These are phyloP conservation scores for Ogataea henricii DNA, from an alignment of 805 yeast species.

Conservation along the genomic window DNA sequence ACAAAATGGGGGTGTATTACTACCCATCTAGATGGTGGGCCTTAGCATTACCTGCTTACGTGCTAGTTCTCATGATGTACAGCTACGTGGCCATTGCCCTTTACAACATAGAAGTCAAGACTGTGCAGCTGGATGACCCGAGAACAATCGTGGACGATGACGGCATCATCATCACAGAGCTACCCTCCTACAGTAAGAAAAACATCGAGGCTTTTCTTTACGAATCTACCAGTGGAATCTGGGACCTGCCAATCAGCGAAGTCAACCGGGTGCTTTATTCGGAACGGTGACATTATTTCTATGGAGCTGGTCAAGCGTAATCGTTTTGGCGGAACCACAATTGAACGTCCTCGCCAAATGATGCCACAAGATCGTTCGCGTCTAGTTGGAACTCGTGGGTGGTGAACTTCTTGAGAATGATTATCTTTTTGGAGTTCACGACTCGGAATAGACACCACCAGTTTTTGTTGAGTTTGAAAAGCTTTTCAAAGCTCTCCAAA, in stretches of 20 bases:
- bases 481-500: constrained; percentile 21
- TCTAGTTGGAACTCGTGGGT: constrained; percentile 20
- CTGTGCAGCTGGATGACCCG: constrained; percentile 58
- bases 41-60: constrained; percentile 68
- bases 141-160: constrained; percentile 72
- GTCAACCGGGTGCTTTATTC: constrained; percentile 67
- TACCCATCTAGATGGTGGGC: constrained; percentile 96
- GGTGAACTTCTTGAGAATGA: constrained; percentile 25
- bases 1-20: constrained; percentile 58
- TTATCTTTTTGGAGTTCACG: constrained; percentile 15
- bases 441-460: constrained; percentile 31
- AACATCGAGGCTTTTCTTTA: constrained; percentile 44
- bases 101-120: constrained; percentile 76
- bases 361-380: constrained; percentile 16
- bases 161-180: constrained; percentile 36
- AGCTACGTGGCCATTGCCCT: constrained; percentile 68
- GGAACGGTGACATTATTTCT: constrained; percentile 2
- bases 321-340: constrained; percentile 21
- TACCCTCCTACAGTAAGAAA: constrained; percentile 15
- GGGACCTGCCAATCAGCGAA: constrained; percentile 76
- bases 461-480: constrained; percentile 26
- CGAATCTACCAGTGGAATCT: constrained; percentile 76
- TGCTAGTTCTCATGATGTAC: constrained; percentile 70
- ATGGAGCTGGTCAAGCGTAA: background rate
- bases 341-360: constrained; percentile 30